Evolutionary conservation across 2,329 filamentous ascomycete species (phyloP).

Genomic region (Fusarium sp.): DNA sequence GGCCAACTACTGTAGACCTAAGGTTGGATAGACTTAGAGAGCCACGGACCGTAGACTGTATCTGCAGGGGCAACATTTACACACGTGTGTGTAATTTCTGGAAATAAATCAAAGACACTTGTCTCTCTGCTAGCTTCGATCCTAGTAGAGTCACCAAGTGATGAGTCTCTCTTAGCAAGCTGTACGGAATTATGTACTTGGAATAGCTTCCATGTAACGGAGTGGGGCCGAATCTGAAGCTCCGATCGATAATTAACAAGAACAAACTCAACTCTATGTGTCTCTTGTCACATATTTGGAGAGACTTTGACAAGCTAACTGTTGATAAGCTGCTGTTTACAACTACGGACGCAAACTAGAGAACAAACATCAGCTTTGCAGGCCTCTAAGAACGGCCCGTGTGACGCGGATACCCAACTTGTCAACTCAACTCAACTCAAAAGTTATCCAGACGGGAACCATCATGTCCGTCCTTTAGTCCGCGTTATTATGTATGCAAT

Average conservation of each 20-base stretch:
- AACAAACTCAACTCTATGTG: not conserved
- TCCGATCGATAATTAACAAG: slow-evolving; percentile 1
- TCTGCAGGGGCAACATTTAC: slow-evolving; percentile 34
- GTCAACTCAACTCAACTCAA: slow-evolving; percentile 4
- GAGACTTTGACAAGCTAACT: slow-evolving; percentile 5
- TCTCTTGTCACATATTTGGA: not conserved
- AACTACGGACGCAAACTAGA: not conserved
- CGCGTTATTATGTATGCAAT: slow-evolving; percentile 14
- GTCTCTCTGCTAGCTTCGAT: slow-evolving; percentile 11
- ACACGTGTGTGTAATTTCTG: slow-evolving; percentile 40
- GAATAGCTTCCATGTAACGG: slow-evolving; percentile 11
- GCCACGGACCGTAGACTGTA: slow-evolving; percentile 10
- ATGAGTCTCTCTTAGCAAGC: slow-evolving; percentile 12
- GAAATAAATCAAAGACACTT: slow-evolving; percentile 39
- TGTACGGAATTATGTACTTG: not conserved
- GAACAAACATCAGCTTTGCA: slow-evolving; percentile 16
- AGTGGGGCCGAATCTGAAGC: slow-evolving; percentile 6
- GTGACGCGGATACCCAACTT: slow-evolving; percentile 26
- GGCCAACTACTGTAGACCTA: not conserved
- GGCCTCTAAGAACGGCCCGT: slow-evolving; percentile 26
- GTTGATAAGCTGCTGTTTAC: slow-evolving; percentile 13
- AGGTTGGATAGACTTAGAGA: slow-evolving; percentile 8
- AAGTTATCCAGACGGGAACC: slow-evolving; percentile 5
- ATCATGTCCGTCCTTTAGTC: slow-evolving; percentile 7
- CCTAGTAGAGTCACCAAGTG: slow-evolving; percentile 13